Percentiles rank a stretch among this genome's conserved stretches.
Conservation (phyloP, 768 basidiomycete genomes). For the Clitopilus hobsonii region DNA sequence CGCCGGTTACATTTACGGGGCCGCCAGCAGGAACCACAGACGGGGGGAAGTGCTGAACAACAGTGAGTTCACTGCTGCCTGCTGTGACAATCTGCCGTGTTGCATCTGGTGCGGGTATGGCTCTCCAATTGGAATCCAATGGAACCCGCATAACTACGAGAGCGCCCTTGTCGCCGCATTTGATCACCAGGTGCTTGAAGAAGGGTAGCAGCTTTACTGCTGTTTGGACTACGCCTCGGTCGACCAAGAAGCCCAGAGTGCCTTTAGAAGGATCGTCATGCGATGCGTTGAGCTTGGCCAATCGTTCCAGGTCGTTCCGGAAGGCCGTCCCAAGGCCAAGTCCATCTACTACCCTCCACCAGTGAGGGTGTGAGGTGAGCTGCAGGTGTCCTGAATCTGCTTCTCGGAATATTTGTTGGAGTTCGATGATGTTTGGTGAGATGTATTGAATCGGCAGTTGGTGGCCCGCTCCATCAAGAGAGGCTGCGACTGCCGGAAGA, state of each 20-base stretch:
- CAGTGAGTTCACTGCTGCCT: constrained; percentile 44
- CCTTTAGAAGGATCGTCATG: constrained; percentile 34
- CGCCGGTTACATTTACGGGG: constrained; percentile 80
- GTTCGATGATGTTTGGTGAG: constrained; percentile 85
- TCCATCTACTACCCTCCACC: constrained; percentile 65
- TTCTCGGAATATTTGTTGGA: constrained; percentile 52
- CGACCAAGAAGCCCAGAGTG: constrained; percentile 58
- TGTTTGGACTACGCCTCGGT: constrained; percentile 74
- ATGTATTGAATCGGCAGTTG: constrained; percentile 59
- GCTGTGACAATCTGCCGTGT: constrained; percentile 49
- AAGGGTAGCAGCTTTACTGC: constrained; percentile 80
- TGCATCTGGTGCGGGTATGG: constrained; percentile 39
- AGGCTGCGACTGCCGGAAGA: constrained; percentile 52
- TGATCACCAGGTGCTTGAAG: constrained; percentile 80
- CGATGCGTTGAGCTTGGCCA: constrained; percentile 42
- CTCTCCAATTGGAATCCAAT: constrained; percentile 45
- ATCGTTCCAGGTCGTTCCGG: constrained; percentile 58
- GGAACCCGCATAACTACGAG: constrained; percentile 56
- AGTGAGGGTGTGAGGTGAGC: constrained; percentile 47
- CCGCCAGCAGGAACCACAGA: constrained; percentile 34
- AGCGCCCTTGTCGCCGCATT: constrained; percentile 72
- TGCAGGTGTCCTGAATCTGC: constrained; percentile 39
- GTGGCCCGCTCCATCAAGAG: constrained; percentile 17
- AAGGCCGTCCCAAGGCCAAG: constrained; percentile 66
- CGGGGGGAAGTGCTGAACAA: constrained; percentile 68